Base-by-base conservation (phyloP, 2,329 filamentous ascomycete genomes). In the Colletotrichum gigasporum region DNA sequence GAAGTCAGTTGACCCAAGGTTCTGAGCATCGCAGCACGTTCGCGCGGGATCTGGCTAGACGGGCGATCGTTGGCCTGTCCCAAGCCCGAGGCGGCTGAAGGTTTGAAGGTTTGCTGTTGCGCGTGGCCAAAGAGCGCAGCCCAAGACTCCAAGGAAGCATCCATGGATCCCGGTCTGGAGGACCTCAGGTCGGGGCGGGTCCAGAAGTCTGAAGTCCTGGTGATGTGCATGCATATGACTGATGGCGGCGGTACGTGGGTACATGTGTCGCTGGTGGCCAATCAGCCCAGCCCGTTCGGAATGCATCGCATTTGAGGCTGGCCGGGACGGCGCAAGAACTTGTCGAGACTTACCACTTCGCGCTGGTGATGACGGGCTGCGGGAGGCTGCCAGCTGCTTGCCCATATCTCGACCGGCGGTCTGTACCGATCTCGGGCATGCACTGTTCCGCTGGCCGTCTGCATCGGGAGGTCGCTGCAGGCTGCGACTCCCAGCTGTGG, bases 361-460 rank as follows among this genome's bases (percentile, higher is more conserved):
- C 30, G 45, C n/a, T 47, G 45, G 18, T 60, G 55, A 44, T 63
- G 44, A 39, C 28, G 32, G 28, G 55, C 41, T 24, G 39, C 32
- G 47, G 55, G 56, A 60, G 47, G 39, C 53, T 57, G 59, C 44
- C 28, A 55, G 41, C 51, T 60, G 47, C 39, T 53, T 61, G 55
- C 55, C 48, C 41, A 64, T 55, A 64, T 64, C 55, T 64, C 48
- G 34, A 56, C 34, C 56, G 57, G n/a, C 18, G 32, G 37, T 28
- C 18, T 37, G 48, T 47, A 64, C 47, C 61, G 61, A 64, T 64
- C 61, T 64, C 41, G 32, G 26, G 32, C 55, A 42, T 48, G 56
- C 57, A 51, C 48, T 62, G 42, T 55, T 26, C 50, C 30, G 56
- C 37, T 34, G 16, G n/a, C 37, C 32, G 30, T 59, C 16, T 34